Base-by-base conservation (phyloP, 805 yeast species). In the Metschnikowia bowlesiae region DNA sequence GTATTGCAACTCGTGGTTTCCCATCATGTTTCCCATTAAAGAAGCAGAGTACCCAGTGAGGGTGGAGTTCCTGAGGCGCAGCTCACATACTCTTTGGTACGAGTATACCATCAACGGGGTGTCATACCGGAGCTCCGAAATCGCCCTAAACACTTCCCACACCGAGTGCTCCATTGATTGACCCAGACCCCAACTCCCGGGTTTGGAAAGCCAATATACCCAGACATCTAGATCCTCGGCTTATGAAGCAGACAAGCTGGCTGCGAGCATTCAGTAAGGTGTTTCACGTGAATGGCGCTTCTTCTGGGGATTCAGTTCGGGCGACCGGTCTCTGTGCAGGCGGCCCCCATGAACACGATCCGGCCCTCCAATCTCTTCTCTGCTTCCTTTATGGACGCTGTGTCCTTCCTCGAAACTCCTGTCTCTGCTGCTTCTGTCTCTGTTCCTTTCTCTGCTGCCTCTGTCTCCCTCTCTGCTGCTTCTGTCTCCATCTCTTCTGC, bases 1-100 rank as follows among this genome's bases (percentile, higher is more conserved):
- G 14, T 60, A 48, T 39, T 70, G 75, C 49, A 48, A 48, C 4
- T 71, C 75, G 8, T 72, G 76, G 76, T 69, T 58, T 51, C 75
- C 76, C 0, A 62, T 71, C 18, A 41, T 67, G 3, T 71, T 72
- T 48, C 75, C 75, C 2, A 50, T 70, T 0, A 52, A 56, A 1
- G 48, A 46, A 16, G 16, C 44, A 8, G 8, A 8, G 10, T 30
- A 26, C 26, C 53, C 57, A 8, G 14, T 51, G 8, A 43, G 22
- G 35, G 53, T 53, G 10, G 42, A 33, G 10, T 30, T 55, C n/a
- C 11, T 43, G 16, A 46, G 62, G 16, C 37, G 51, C 13, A 52
- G 54, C 16, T 49, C 49, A 2, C 48, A 48, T 6, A 7, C 8
- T 6, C 36, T 63, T 4, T 47, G 37, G 32, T 48, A 67, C 31